Evolutionary conservation across 1,139 yeast species (phyloP).

Genomic region (Debaryomyces coudertii): DNA sequence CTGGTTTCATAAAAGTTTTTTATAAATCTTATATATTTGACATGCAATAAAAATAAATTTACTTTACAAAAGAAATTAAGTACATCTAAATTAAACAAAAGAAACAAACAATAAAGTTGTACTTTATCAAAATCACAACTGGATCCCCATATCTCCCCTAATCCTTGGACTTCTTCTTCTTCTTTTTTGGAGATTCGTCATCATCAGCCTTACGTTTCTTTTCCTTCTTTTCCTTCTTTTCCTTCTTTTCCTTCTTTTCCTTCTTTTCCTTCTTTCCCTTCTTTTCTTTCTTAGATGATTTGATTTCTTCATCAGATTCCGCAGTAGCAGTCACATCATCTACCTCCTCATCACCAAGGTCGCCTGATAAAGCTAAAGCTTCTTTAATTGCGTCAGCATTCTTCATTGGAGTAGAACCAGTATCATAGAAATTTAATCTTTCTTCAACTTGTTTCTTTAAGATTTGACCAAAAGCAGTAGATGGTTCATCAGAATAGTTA

Average conservation of each 20-base stretch:
- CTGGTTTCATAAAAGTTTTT: background rate
- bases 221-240: conserved; percentile 55
- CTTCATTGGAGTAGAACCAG: conserved; percentile 96
- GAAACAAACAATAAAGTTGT: conserved; percentile 5
- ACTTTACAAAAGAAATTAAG: conserved; percentile 16
- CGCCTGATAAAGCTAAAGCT: conserved; percentile 75
- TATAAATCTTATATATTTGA: conserved; percentile 14
- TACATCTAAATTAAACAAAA: conserved; percentile 9
- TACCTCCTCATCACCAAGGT: conserved; percentile 27
- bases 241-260: conserved; percentile 59
- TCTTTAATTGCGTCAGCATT: conserved; percentile 91
- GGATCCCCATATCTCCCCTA: conserved; percentile 13
- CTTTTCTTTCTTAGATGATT: conserved; percentile 38
- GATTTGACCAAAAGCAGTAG: conserved; percentile 84
- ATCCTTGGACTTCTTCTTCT: conserved; percentile 55
- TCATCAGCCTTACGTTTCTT: conserved; percentile 58
- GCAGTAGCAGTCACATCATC: conserved; percentile 19
- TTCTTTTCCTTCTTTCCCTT: conserved; percentile 51
- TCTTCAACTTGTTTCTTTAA: conserved; percentile 97
- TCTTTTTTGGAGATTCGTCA: conserved; percentile 46
- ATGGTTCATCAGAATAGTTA: conserved; percentile 87
- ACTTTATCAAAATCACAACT: conserved; percentile 3
- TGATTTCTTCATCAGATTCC: conserved; percentile 26
- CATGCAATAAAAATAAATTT: conserved; percentile 20
- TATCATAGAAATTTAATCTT: conserved; percentile 91